These are phyloP conservation scores for Podospora conica DNA, from an alignment of 495 filamentous ascomycete genomes.

Conservation along the genomic window DNA sequence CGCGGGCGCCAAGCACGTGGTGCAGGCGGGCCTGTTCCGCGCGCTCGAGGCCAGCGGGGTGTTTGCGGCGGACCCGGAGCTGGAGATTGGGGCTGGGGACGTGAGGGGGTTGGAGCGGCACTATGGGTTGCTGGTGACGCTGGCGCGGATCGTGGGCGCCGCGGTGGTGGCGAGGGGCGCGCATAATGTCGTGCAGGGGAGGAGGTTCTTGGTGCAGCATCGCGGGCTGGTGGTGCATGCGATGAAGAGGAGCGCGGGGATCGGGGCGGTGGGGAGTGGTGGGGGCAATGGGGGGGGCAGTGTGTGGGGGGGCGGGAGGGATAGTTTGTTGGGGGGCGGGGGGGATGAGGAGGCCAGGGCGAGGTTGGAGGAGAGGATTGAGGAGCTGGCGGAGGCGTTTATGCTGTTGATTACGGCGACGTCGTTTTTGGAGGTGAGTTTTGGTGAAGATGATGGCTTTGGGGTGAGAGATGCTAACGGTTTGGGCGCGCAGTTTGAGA, in stretches of 20 bases:
- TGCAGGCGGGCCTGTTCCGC: constrained; percentile 85
- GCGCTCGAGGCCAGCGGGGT: constrained; percentile 69
- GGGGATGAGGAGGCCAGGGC: constrained; percentile 24
- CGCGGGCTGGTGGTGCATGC: constrained; percentile 73
- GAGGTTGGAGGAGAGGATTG: constrained; percentile 40
- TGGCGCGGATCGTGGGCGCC: constrained; percentile 74
- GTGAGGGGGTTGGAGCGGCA: constrained; percentile 68
- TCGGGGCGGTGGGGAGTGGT: constrained; percentile 48
- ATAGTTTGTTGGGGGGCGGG: background rate
- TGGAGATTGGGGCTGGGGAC: constrained; percentile 46
- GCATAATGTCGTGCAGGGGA: constrained; percentile 74
- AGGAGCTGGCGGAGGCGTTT: constrained; percentile 52
- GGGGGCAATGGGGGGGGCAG: constrained; percentile 39
- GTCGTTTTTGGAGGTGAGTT: constrained; percentile 54
- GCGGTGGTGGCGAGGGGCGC: constrained; percentile 71
- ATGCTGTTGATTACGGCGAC: constrained; percentile 53
- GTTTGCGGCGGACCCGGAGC: constrained; percentile 88
- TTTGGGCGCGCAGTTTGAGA: constrained; percentile 36
- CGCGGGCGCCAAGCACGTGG: constrained; percentile 68
- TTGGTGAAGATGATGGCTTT: background rate
- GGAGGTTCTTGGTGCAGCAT: constrained; percentile 71
- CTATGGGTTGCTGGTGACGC: constrained; percentile 73
- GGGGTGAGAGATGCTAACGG: constrained; percentile 16
- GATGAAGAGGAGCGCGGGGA: constrained; percentile 83
- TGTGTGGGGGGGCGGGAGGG: constrained; percentile 1